These are phyloP conservation scores for Pharnaceum exiguum DNA, from an alignment of 148 eudicot species.

Conservation along the genomic window DNA sequence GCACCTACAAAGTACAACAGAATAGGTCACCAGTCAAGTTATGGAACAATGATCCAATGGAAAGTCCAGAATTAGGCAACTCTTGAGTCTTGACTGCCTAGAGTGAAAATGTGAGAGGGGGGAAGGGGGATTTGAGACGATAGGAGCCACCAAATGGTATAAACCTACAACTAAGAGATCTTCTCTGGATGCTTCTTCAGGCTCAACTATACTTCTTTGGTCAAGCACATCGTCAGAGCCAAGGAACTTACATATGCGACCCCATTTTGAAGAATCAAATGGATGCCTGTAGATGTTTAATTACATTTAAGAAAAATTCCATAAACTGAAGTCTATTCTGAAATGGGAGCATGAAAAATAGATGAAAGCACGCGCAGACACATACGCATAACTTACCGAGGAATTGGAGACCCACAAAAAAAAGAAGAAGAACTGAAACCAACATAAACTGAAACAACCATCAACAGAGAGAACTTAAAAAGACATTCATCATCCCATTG, in stretches of 20 bases:
- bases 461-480: no score
- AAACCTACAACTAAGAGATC: conserved; percentile 84
- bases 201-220: conserved; percentile 62
- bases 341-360: neutral
- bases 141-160: no score
- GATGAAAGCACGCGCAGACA: neutral
- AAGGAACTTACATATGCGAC: conserved; percentile 81
- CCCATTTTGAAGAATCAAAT: conserved; percentile 98
- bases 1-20: conserved; percentile 64
- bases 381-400: no score
- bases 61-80: no score
- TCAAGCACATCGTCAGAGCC: conserved; percentile 51
- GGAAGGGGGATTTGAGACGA: no score
- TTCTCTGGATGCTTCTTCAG: conserved; percentile 79
- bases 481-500: no score
- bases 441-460: no score
- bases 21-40: conserved; percentile 2
- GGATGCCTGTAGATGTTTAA: conserved; percentile 72
- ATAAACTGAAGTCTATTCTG: neutral
- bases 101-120: no score
- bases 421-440: no score
- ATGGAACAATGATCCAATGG: neutral
- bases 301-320: neutral
- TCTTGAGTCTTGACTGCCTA: no score
- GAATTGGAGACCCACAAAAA: no score